Base-by-base conservation (phyloP, 1,284 basidiomycete genomes). In the Blastosporella zonata region DNA sequence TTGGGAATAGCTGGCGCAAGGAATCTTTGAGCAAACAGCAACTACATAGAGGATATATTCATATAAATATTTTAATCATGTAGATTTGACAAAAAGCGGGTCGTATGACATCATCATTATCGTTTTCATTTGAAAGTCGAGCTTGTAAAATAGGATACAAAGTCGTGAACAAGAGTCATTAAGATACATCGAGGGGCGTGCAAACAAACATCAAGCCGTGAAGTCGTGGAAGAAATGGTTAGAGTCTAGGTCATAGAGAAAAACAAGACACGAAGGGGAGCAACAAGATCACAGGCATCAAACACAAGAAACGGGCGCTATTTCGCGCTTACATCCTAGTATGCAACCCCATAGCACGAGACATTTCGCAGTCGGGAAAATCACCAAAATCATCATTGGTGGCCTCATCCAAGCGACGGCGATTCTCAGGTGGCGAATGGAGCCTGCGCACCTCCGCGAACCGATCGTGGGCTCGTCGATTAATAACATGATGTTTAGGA, bases 321-420 rank as follows among this genome's bases (percentile, higher is more conserved):
- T 5, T 27, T 27, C 34, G 17, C 34, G 15, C 21, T 43, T n/a
- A 20, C 17, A 28, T 15, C 21, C 9, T 18, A 35, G 10, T 2
- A 25, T 55, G 54, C 28, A 55, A 21, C 10, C 54, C 54, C 54
- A 55, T 55, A 27, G 54, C 54, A 40, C 49, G 47, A 12, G 54
- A 53, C 54, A 53, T 55, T 39, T 53, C 53, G 17, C 53, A 53
- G 13, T 53, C 41, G 10, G 53, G 53, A 21, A 55, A 55, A 29
- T 46, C 47, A 33, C 52, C 40, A 27, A 53, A 57, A n/a, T 17
- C n/a, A 17, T 15, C 15, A 5, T 4, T 18, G 6, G 6, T 0
- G 7, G 13, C 22, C 48, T 15, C 3, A n/a, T 36, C 22, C 21
- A 38, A 10, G 13, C 9, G 21, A 0, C 12, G 35, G 15, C 1